These are phyloP conservation scores for Crithidia mellificae DNA, from an alignment of 208 protist species.

Conservation along the genomic window DNA sequence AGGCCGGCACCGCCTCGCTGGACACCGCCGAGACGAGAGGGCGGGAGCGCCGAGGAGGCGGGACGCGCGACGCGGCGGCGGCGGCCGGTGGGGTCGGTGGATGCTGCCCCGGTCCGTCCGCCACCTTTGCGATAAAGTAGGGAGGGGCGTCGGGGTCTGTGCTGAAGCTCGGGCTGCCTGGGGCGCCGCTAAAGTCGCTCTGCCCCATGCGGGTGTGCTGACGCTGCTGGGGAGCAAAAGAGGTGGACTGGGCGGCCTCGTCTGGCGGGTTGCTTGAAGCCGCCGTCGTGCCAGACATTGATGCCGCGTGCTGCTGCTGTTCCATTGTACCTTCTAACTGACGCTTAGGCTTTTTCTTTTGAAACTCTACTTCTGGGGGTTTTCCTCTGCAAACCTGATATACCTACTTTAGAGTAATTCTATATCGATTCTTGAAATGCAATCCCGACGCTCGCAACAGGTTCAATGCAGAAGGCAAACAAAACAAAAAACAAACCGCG, in stretches of 20 bases:
- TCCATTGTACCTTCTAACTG: neutral
- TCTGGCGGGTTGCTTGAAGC: neutral
- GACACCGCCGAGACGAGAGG: no score
- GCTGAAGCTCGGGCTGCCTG: neutral
- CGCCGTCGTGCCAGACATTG: neutral
- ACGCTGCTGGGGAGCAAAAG: constrained; percentile 7
- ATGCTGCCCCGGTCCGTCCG: neutral
- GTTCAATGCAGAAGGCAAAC: neutral
- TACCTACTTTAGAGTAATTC: no score
- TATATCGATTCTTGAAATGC: no score
- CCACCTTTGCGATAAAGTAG: neutral
- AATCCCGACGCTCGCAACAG: no score
- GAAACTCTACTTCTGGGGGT: no score
- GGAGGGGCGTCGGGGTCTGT: neutral
- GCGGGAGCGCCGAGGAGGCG: no score
- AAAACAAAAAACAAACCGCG: neutral
- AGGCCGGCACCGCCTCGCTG: no score
- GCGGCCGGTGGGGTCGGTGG: no score
- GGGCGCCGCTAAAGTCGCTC: neutral
- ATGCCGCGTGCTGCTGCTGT: neutral
- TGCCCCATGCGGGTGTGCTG: constrained; percentile 2
- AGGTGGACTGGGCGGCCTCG: neutral
- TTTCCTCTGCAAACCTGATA: no score
- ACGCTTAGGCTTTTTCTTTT: no score
- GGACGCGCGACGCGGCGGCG: neutral